These are phyloP conservation scores for Candida glucosophila DNA, from an alignment of 1,139 yeast species.

Conservation along the genomic window DNA sequence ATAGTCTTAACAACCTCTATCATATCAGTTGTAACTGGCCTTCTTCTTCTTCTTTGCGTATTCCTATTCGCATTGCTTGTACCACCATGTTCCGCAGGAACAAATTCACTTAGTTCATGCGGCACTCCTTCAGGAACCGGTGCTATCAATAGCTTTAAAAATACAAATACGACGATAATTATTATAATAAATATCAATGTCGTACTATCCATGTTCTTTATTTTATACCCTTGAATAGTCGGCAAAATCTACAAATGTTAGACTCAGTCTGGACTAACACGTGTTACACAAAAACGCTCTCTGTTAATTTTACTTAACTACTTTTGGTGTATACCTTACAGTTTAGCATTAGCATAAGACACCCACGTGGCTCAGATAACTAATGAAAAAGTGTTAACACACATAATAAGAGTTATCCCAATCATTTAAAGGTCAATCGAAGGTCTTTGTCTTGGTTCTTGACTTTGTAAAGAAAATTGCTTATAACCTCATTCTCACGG, in stretches of 20 bases:
- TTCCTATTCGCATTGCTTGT: slow-evolving; percentile 1
- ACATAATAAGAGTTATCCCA: too few relatives aligned
- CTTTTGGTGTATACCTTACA: slow-evolving; percentile 1
- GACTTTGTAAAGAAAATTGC: slow-evolving; percentile 71
- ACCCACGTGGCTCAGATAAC: background rate
- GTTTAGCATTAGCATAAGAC: background rate
- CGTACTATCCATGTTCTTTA: slow-evolving; percentile 47
- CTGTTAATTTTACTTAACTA: too few relatives aligned
- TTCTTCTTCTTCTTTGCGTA: slow-evolving; percentile 18
- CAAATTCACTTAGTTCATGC: slow-evolving; percentile 13
- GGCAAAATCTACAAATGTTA: too few relatives aligned
- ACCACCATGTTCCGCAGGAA: slow-evolving; percentile 1
- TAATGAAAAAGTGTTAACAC: too few relatives aligned
- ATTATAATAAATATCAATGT: slow-evolving; percentile 43
- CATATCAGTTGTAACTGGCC: slow-evolving; percentile 73
- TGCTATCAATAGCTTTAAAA: slow-evolving; percentile 53
- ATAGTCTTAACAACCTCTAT: slow-evolving; percentile 76
- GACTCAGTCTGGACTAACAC: too few relatives aligned
- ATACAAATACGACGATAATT: slow-evolving; percentile 42
- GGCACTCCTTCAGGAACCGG: slow-evolving; percentile 36
- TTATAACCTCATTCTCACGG: slow-evolving; percentile 70
- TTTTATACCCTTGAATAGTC: too few relatives aligned
- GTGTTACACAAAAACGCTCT: too few relatives aligned
- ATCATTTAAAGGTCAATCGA: slow-evolving; percentile 25
- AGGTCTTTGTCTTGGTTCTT: slow-evolving; percentile 51